Evolutionary conservation across 495 filamentous ascomycete species (phyloP), one percentile per base, ranked within the genome.

Genomic region (Aspergillus steynii): DNA sequence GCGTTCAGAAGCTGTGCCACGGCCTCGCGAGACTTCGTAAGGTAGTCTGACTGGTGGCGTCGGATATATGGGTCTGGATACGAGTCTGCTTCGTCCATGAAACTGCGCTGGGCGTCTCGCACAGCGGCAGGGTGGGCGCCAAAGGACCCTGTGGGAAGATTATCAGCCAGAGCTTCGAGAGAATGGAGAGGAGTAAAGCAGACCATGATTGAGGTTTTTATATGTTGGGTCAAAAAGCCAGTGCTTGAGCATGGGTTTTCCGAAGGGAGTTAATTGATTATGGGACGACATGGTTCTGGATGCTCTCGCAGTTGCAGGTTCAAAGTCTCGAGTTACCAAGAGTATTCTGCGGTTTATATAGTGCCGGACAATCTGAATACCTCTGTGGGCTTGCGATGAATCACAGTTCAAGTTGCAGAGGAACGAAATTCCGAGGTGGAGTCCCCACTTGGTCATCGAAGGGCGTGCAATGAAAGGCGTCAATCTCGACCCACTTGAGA

Each of bases 201-300:
- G 71, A 92, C 91, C 93, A 62, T 96, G 90, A 73, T 96, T 96
- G 62, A 96, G 76, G 63, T 92, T 91, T 29, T 80, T 82, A 67
- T 84, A 93, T 1, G 75, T 71, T 0, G 83, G 82, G 59, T 87
- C 85, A 52, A 95, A 86, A 3, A 86, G 75, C 71, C 96, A 97
- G 56, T 91, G 75, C 57, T 88, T 80, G 31, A 81, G 79, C 77
- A 93, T 82, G 20, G 82, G 74, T 14, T 75, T 78, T 46, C 88
- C 88, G 60, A 88, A 88, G 14, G 71, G 71, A 10, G 76, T 76
- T 26, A 45, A 28, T 14, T 42, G 8, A 14, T 42, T 15, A 12
- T 12, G 12, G 7, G 37, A 14, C 14, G 37, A 8, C 37, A 42
- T 42, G 7, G 37, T 42, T 14, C 37, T 0, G 12, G 14, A 10